Evolutionary conservation across 306 rosid genomes (phyloP), one percentile per base, ranked within the genome.

Genomic region (Prunus persica): DNA sequence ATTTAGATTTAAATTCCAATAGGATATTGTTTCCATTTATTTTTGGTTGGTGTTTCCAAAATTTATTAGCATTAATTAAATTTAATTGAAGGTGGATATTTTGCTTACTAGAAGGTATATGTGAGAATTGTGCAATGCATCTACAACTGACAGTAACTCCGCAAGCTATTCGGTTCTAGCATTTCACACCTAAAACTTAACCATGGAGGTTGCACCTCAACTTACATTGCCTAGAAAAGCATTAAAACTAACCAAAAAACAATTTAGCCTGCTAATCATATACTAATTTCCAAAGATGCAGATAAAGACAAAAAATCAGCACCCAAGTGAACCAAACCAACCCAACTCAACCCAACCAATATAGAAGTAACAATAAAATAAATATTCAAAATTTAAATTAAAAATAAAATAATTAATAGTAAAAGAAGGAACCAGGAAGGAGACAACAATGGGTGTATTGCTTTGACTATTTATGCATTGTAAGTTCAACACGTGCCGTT

Each of bases 81-180:
- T 38, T 38, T 38, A 7, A 38, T 38, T 6, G 9, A 38, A 38
- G 43, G 43, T 7, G 43, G 2, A 6, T 1, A 38, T 7, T 38
- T 38, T 38, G 9, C 43, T 38, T 38, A 38, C 7, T 7, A 38
- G 1, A 6, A 7, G 43, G 38, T 0, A 1, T 2, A 38, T 38
- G 9, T 38, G 2, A 38, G 2, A 38, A 38, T 38, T 38, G 2
- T 38, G 43, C 43, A 38, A 38, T 7, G 43, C 43, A 38, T 38
- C 43, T 38, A 38, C 43, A 38, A 0, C 0, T 7, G 0, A 7
- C 2, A 7, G 43, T 6, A 7, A 7, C 0, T 38, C 43, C 9
- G 2, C 43, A 6, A 6, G 43, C 9, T 38, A 38, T 38, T 6
- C 43, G 9, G 43, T 38, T 38, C 2, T 38, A 38, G 10, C 43